A percentile compares a stretch with the other conserved stretches of the same genome.
These are phyloP conservation scores for Camellia granthamiana DNA, from an alignment of 148 eudicot genomes.

Conservation along the genomic window DNA sequence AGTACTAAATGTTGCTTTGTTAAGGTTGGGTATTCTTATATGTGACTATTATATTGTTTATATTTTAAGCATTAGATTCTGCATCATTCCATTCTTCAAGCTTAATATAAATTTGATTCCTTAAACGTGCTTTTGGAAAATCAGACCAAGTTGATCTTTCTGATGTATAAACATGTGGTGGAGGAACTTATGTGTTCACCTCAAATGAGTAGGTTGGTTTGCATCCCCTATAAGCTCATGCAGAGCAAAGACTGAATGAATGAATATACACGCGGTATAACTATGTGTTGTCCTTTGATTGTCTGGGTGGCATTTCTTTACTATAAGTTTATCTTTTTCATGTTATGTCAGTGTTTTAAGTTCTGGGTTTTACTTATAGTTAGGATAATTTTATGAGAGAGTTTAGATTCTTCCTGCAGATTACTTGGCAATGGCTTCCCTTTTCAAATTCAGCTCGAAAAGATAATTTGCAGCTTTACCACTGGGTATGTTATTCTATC, in stretches of 20 bases:
- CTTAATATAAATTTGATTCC: background rate
- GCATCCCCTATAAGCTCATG: background rate
- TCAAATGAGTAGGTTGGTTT: background rate
- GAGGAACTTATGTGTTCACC: background rate
- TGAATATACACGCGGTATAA: no score
- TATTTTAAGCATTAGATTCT: background rate
- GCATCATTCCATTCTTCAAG: background rate
- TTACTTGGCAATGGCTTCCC: slow-evolving; percentile 96
- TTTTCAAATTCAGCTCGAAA: no score
- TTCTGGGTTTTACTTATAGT: background rate
- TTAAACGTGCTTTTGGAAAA: background rate
- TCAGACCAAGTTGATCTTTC: background rate
- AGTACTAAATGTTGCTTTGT: background rate
- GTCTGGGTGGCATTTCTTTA: background rate
- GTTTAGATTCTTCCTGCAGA: slow-evolving; percentile 35
- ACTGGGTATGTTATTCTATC: no score
- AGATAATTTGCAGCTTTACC: no score
- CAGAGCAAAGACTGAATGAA: no score
- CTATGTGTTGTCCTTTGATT: no score
- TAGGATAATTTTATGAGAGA: background rate
- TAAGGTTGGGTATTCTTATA: background rate
- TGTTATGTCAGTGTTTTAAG: background rate
- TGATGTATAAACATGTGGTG: background rate
- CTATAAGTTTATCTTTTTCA: background rate
- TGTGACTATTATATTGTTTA: background rate